Evolutionary conservation across 495 filamentous ascomycete species (phyloP).

Genomic region (Hypoxylon crocopeplum): DNA sequence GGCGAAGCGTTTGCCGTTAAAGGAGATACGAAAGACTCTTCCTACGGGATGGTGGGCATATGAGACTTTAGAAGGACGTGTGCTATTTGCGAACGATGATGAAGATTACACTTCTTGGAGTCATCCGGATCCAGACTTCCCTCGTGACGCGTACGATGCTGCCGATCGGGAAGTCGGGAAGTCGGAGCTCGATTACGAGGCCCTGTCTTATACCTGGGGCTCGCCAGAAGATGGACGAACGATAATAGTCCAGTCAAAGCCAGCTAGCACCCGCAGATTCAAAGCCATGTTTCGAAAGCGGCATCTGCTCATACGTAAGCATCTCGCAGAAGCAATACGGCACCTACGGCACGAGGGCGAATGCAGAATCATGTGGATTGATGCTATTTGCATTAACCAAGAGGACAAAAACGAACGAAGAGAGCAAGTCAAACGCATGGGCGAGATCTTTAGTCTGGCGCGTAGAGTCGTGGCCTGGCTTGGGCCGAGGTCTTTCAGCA

Average conservation of each 20-base stretch:
- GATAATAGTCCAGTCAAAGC: background rate
- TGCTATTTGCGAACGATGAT: constrained; percentile 4
- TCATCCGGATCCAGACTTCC: constrained; percentile 17
- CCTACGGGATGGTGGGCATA: constrained; percentile 5
- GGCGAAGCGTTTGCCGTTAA: background rate
- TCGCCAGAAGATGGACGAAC: background rate
- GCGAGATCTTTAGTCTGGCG: constrained; percentile 35
- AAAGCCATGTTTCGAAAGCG: background rate
- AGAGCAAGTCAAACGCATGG: constrained; percentile 39
- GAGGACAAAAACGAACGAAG: constrained; percentile 29
- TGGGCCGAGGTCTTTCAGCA: constrained; percentile 29
- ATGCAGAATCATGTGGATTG: constrained; percentile 34
- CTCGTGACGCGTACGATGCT: constrained; percentile 1
- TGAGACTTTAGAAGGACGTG: constrained; percentile 15
- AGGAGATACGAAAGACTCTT: constrained; percentile 2
- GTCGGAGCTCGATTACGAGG: constrained; percentile 4
- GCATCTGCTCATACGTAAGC: background rate
- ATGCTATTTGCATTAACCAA: constrained; percentile 44
- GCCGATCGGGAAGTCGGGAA: background rate
- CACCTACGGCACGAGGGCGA: constrained; percentile 15
- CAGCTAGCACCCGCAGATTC: background rate
- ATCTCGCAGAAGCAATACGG: constrained; percentile 9
- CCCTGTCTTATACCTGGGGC: constrained; percentile 25
- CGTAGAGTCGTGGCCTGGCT: constrained; percentile 38
- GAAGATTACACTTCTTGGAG: constrained; percentile 1